Percentiles rank a stretch among this genome's conserved stretches.
Conservation (phyloP, 2,329 filamentous ascomycete genomes). For the Fusarium buxicola region DNA sequence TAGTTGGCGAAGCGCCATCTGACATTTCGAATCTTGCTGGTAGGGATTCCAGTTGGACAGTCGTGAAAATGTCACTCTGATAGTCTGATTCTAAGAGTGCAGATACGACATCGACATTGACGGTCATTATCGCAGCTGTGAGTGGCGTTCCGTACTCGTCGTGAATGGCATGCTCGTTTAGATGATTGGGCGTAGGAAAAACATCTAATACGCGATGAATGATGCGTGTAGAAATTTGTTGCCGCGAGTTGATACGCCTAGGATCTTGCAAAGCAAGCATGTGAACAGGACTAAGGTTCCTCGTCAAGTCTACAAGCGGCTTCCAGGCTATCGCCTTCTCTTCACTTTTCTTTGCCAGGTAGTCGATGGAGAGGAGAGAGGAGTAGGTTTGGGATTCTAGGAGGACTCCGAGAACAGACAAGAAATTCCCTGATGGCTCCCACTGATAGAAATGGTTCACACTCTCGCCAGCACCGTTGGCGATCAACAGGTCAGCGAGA, state of each 20-base stretch:
- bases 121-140: not conserved
- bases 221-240: constrained; percentile 6
- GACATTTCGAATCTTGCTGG: not conserved
- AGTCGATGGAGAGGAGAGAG: not conserved
- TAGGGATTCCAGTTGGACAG: not conserved
- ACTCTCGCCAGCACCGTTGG: constrained; percentile 1
- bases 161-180: not conserved
- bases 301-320: not conserved
- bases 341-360: constrained; percentile 5
- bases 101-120: not conserved
- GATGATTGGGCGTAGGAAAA: not conserved
- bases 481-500: not conserved
- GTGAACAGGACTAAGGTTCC: not conserved
- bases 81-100: constrained; percentile 7
- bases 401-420: not conserved
- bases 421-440: not conserved
- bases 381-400: constrained; percentile 6
- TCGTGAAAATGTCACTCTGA: not conserved
- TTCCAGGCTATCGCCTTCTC: not conserved
- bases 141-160: constrained; percentile 5
- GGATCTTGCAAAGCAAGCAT: constrained; percentile 5
- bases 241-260: not conserved
- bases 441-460: constrained; percentile 8
- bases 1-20: not conserved
- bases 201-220: constrained; percentile 4